These are phyloP conservation scores for Fraxinus greggii DNA, from an alignment of 305 asterid species.

Conservation along the genomic window DNA sequence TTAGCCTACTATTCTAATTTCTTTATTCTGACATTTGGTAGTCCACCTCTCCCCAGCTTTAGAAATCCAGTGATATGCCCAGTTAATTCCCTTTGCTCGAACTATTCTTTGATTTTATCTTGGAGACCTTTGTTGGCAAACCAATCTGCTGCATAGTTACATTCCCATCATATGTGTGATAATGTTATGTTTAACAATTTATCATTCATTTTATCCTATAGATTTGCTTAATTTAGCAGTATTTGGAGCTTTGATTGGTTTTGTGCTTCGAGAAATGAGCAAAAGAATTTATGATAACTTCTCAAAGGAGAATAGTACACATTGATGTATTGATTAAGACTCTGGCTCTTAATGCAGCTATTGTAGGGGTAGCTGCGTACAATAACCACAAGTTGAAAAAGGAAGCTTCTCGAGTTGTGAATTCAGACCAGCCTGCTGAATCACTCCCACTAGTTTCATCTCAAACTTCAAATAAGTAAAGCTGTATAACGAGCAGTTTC, in stretches of 20 bases:
- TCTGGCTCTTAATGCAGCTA: slow-evolving; percentile 55
- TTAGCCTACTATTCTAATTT: neutral
- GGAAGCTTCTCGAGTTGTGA: slow-evolving; percentile 48
- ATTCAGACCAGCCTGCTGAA: slow-evolving; percentile 26
- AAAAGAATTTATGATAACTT: neutral
- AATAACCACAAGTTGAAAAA: slow-evolving; percentile 82
- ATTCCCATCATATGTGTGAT: neutral
- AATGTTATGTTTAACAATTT: neutral
- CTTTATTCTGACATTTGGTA: neutral
- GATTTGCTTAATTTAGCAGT: neutral
- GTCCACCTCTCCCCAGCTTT: neutral
- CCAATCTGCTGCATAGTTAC: neutral
- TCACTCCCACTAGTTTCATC: slow-evolving; percentile 34
- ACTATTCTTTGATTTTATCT: neutral
- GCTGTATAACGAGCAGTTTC: neutral
- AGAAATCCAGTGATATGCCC: neutral
- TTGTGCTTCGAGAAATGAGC: neutral
- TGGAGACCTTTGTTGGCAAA: neutral
- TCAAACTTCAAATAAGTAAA: slow-evolving; percentile 19
- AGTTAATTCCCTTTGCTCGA: neutral
- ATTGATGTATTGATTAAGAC: neutral
- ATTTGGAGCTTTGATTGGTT: neutral
- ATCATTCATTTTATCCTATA: neutral
- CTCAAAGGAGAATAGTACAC: neutral
- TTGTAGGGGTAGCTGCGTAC: slow-evolving; percentile 91